Conservation (phyloP, 129 eudicot genomes). For the Centaurea solstitialis region DNA sequence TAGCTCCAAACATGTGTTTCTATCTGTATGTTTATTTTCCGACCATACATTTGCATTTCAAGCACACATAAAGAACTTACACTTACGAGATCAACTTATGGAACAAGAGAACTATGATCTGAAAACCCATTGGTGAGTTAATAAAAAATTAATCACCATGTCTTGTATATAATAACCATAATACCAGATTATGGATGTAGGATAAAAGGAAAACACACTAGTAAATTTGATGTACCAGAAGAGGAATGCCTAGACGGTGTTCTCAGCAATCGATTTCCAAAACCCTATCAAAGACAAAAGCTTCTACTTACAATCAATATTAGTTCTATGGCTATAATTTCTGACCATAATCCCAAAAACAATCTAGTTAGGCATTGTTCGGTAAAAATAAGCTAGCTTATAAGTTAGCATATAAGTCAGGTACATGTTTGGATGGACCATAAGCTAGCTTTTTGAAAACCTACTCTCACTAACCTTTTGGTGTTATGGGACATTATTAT, state of each 20-base stretch:
- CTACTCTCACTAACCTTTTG: no score
- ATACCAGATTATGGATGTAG: not conserved
- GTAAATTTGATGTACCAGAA: not conserved
- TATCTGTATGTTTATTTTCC: not conserved
- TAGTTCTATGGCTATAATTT: not conserved
- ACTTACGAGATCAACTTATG: not conserved
- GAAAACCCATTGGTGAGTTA: not conserved
- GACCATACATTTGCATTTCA: not conserved
- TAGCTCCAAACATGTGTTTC: not conserved
- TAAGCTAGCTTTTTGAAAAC: no score
- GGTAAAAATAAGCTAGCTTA: no score
- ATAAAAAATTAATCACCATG: not conserved
- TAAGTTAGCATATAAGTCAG: no score
- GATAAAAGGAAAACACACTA: not conserved
- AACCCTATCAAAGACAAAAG: not conserved
- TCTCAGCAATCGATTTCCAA: not conserved
- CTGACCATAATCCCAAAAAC: not conserved
- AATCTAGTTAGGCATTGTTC: no score
- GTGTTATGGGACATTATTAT: no score
- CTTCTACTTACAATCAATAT: not conserved
- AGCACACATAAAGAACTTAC: not conserved
- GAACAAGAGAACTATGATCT: not conserved
- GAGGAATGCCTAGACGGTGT: slow-evolving; percentile 1
- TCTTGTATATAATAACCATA: not conserved
- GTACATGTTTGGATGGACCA: no score